Percentiles rank a stretch among this genome's conserved stretches.
Evolutionary conservation across 352 stramenopile genomes (phyloP).

Genomic region (Thalassiosira hispida): DNA sequence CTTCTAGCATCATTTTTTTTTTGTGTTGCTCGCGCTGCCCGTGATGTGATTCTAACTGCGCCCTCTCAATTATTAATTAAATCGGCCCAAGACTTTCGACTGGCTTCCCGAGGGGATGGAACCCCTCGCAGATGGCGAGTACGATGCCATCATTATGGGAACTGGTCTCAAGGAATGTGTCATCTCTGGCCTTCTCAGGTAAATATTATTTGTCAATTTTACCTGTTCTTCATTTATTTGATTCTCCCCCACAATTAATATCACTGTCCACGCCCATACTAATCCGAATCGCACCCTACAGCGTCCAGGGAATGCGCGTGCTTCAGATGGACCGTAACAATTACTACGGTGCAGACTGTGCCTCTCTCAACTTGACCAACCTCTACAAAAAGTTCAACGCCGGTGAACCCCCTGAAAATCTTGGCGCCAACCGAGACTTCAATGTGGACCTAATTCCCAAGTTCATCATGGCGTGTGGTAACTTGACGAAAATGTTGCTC

Average conservation of each 20-base stretch:
- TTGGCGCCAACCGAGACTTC: constrained; percentile 98
- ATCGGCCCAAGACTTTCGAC: constrained; percentile 84
- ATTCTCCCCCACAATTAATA: not conserved
- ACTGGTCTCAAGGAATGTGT: constrained; percentile 99
- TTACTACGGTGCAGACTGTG: constrained; percentile 98
- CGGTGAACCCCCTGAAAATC: constrained; percentile 70
- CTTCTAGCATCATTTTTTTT: constrained; percentile 1
- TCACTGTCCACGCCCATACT: constrained; percentile 2
- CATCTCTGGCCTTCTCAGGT: constrained; percentile 92
- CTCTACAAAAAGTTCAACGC: constrained; percentile 92
- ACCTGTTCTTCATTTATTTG: constrained; percentile 52
- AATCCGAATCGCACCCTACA: constrained; percentile 3
- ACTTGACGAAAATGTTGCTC: constrained; percentile 98
- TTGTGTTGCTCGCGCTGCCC: not conserved
- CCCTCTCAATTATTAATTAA: not conserved
- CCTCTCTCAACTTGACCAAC: constrained; percentile 98
- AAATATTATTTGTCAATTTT: not conserved
- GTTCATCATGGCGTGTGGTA: constrained; percentile 99
- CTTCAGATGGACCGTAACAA: constrained; percentile 97
- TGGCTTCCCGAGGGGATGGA: constrained; percentile 95
- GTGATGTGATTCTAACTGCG: not conserved
- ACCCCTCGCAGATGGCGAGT: constrained; percentile 97
- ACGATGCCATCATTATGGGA: constrained; percentile 99
- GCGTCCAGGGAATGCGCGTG: constrained; percentile 87
- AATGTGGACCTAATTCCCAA: constrained; percentile 99